phyloP scores from a whole-genome alignment of 768 basidiomycete species.

The Leccinum rimulosum region DNA sequence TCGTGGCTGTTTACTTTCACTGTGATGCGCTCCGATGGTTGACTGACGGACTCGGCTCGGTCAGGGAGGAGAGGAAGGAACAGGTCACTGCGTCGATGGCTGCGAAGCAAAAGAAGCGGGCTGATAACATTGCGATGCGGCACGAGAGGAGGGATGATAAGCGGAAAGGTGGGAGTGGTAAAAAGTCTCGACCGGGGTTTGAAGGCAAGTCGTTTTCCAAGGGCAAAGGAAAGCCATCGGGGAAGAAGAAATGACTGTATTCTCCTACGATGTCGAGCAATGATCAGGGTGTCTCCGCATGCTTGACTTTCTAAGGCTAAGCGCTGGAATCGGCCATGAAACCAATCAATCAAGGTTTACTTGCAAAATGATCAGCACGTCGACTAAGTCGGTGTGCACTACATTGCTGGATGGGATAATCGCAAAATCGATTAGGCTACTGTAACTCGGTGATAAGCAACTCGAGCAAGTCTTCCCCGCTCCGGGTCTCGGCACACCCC shows the following conservation, averaged over 20 bases:
- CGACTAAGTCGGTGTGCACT: no score
- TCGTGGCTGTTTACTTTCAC: no score
- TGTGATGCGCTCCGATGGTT: constrained; percentile 1
- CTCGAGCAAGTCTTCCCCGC: no score
- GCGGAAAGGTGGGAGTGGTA: constrained; percentile 51
- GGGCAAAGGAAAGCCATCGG: constrained; percentile 34
- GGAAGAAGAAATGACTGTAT: constrained; percentile 22
- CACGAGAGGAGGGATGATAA: constrained; percentile 71
- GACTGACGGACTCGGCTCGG: neutral
- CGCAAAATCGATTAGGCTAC: no score
- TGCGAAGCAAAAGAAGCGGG: constrained; percentile 85
- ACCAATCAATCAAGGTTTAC: no score
- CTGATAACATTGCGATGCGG: constrained; percentile 87
- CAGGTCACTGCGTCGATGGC: constrained; percentile 72
- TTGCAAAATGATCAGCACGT: no score
- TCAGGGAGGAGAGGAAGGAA: constrained; percentile 88
- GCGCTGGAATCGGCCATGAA: no score
- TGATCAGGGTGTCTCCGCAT: neutral
- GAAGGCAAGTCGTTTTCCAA: constrained; percentile 82
- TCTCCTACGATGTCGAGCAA: neutral
- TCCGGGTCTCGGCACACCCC: no score
- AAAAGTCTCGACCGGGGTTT: constrained; percentile 73
- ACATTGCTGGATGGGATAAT: no score
- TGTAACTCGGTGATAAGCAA: no score
- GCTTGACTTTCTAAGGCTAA: neutral